Evolutionary conservation across 2,329 filamentous ascomycete genomes (phyloP).

Genomic region (Paracamarosporium sp.): DNA sequence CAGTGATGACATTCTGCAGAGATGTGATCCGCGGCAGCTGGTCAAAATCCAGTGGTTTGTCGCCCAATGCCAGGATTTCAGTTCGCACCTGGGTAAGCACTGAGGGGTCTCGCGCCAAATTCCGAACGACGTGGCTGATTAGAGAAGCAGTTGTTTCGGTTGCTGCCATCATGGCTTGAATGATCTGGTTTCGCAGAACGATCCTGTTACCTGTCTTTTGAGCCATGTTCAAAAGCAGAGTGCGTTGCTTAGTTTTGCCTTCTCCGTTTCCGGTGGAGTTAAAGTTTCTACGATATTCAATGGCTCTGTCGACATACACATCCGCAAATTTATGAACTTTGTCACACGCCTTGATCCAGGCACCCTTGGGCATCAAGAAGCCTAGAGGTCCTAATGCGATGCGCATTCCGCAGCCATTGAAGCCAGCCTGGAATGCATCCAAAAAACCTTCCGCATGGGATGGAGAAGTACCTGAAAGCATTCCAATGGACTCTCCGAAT

Average conservation of each 20-base stretch:
- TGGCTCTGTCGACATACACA: slow-evolving; percentile 14
- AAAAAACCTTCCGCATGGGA: slow-evolving; percentile 14
- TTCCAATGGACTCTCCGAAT: slow-evolving; percentile 14
- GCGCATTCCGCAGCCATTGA: slow-evolving; percentile 15
- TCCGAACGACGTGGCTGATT: too few relatives aligned
- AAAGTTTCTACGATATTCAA: slow-evolving; percentile 10
- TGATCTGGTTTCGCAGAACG: too few relatives aligned
- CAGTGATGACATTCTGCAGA: too few relatives aligned
- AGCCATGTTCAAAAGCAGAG: slow-evolving; percentile 14
- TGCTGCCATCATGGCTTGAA: too few relatives aligned
- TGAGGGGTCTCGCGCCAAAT: too few relatives aligned
- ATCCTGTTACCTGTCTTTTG: too few relatives aligned
- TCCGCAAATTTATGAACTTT: slow-evolving; percentile 12
- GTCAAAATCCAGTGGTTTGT: too few relatives aligned
- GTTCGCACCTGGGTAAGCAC: too few relatives aligned
- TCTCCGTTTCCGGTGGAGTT: not conserved
- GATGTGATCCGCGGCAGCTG: too few relatives aligned
- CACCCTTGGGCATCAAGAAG: slow-evolving; percentile 10
- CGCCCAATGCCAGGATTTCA: too few relatives aligned
- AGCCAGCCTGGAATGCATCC: slow-evolving; percentile 12
- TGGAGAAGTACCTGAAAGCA: slow-evolving; percentile 9
- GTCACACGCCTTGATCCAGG: slow-evolving; percentile 10
- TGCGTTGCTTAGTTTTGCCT: slow-evolving; percentile 8
- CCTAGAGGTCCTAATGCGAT: slow-evolving; percentile 12
- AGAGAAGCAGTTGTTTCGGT: too few relatives aligned